Evolutionary conservation across 305 asterid species (phyloP).

Genomic region (Coffea humblotiana): DNA sequence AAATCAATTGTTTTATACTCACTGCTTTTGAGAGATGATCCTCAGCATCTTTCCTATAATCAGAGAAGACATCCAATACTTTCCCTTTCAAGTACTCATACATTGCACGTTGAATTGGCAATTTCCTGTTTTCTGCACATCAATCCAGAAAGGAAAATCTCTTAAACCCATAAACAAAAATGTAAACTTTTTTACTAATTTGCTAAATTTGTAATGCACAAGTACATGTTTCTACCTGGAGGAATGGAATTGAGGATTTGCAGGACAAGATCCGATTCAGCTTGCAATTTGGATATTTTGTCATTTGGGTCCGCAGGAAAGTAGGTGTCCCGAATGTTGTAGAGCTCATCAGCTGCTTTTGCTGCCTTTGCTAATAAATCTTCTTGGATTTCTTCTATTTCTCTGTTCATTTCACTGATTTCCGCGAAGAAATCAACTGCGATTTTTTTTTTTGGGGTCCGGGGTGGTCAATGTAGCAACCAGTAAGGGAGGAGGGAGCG

Average conservation of each 20-base stretch:
- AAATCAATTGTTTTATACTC: slow-evolving; percentile 24
- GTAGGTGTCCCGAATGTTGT: slow-evolving; percentile 56
- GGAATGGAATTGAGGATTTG: slow-evolving; percentile 70
- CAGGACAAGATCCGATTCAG: slow-evolving; percentile 55
- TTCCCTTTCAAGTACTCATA: slow-evolving; percentile 86
- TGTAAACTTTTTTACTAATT: not conserved
- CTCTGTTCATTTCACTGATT: slow-evolving; percentile 18
- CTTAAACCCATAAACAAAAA: not conserved
- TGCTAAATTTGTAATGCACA: not conserved
- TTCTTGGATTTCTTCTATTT: slow-evolving; percentile 14
- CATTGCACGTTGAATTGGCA: slow-evolving; percentile 63
- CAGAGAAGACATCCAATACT: slow-evolving; percentile 72
- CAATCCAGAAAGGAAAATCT: slow-evolving; percentile 8
- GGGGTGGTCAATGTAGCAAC: not conserved
- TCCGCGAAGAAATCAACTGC: not conserved
- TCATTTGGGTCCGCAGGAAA: slow-evolving; percentile 64
- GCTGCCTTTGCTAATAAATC: slow-evolving; percentile 23
- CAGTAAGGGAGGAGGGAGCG: not conserved
- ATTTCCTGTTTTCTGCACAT: slow-evolving; percentile 65
- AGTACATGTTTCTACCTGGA: slow-evolving; percentile 37
- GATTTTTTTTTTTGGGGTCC: not conserved
- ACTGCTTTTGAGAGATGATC: slow-evolving; percentile 95
- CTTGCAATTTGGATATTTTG: slow-evolving; percentile 47
- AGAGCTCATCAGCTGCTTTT: slow-evolving; percentile 59
- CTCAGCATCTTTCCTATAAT: slow-evolving; percentile 86